Evolutionary conservation across 2,329 filamentous ascomycete genomes (phyloP), one percentile per base, ranked within the genome.

Genomic region (Arthrobotrys sinensis): DNA sequence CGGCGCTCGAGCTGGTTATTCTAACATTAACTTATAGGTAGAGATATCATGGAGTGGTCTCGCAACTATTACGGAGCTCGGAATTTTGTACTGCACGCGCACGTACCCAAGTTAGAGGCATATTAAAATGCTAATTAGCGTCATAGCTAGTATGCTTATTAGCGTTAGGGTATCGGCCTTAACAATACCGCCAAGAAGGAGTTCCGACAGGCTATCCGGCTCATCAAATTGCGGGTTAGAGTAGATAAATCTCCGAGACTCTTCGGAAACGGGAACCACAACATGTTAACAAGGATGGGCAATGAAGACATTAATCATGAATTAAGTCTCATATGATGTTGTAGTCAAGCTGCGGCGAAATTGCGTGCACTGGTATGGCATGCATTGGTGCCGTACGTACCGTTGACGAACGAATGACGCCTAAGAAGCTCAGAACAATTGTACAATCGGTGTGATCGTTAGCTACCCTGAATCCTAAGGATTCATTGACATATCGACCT

Each of bases 271-370:
- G 46, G 21, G 46, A 1, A 50, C 4, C 28, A 2, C 4, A 19
- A 28, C n/a, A n/a, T n/a, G n/a, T n/a, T n/a, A n/a, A n/a, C 2
- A 3, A 19, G 11, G 21, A 28, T 24, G 8, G 19, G 45, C 8
- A 50, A 14, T 28, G 2, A 21, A 19, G 45, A 48, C 3, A 48
- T 48, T 48, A 21, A 4, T 21, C 45, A 28, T 24, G 45, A 50
- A 12, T 50, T 12, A 11, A 21, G 46, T 28, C 19, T 50, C 46
- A 50, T 50, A 50, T 28, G 11, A 50, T 50, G 46, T 50, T 50
- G 28, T 19, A 50, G 14, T 28, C 46, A 21, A 28, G 24, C 4
- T 28, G 24, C 24, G 4, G 24, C 24, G 24, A 48, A 2, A 21
- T 50, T 19, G 46, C 46, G 46, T 50, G 46, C 46, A 28, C 2